Percentiles rank a stretch among this genome's conserved stretches.
phyloP scores from a whole-genome alignment of 1,284 basidiomycete genomes.

The Ceratorhiza oryzae-sativae region DNA sequence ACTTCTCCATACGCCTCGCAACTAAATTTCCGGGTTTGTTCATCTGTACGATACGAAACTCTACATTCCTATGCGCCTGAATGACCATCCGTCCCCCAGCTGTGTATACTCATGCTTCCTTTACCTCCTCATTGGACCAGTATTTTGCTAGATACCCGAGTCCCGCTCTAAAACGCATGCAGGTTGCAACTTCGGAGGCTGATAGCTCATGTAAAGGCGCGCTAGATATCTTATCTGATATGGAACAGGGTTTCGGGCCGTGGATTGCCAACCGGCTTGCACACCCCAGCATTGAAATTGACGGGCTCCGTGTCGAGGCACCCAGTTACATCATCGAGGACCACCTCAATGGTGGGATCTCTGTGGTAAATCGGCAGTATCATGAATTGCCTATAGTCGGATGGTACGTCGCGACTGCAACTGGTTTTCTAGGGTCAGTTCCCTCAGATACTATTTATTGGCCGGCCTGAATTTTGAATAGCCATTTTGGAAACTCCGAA shows the following conservation, averaged over 20 bases:
- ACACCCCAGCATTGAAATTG: neutral
- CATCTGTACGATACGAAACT: neutral
- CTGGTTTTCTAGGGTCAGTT: conserved; percentile 7
- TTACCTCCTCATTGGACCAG: neutral
- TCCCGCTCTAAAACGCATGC: neutral
- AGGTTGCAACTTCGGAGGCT: neutral
- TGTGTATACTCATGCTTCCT: neutral
- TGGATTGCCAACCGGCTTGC: conserved; percentile 13
- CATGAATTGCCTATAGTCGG: conserved; percentile 1
- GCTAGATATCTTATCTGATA: neutral
- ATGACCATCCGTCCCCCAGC: neutral
- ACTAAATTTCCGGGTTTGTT: neutral
- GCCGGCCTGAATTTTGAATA: neutral
- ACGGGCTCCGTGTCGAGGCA: neutral
- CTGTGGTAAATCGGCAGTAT: neutral
- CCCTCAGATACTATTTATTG: too few relatives aligned
- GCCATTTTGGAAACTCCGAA: neutral
- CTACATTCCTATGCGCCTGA: neutral
- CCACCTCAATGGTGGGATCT: conserved; percentile 4
- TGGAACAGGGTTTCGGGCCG: neutral
- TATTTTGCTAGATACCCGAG: neutral
- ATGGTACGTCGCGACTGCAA: conserved; percentile 13
- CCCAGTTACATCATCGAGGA: conserved; percentile 33
- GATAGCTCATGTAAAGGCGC: neutral
- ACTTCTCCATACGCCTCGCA: neutral